Evolutionary conservation across 306 rosid genomes (phyloP).

Genomic region (Cicer judaicum): DNA sequence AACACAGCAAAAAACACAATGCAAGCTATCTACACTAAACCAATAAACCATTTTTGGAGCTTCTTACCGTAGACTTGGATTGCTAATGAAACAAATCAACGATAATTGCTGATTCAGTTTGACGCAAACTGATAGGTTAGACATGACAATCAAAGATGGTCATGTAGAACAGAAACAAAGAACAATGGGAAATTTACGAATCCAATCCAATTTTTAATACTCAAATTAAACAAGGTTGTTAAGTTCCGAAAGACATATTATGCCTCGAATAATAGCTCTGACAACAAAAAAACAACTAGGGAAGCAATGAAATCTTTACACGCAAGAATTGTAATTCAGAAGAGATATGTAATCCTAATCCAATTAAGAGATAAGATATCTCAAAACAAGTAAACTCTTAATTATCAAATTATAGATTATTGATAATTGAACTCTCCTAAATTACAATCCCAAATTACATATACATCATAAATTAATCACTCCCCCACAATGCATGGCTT

Average conservation of each 20-base stretch:
- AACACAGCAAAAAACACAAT: slow-evolving; percentile 21
- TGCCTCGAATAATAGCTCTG: slow-evolving; percentile 7
- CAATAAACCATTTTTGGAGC: slow-evolving; percentile 27
- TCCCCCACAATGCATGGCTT: not conserved
- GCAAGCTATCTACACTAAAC: slow-evolving; percentile 16
- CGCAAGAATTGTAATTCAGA: not conserved
- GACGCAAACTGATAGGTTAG: not conserved
- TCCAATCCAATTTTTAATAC: not conserved
- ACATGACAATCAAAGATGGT: not conserved
- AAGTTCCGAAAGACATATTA: not conserved
- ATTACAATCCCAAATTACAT: not conserved
- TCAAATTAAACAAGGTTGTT: not conserved
- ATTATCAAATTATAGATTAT: not conserved
- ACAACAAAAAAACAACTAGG: not conserved
- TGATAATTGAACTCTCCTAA: not conserved
- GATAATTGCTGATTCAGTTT: slow-evolving; percentile 30
- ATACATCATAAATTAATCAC: slow-evolving; percentile 15
- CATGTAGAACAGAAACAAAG: not conserved
- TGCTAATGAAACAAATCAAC: not conserved
- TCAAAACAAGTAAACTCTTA: slow-evolving; percentile 16
- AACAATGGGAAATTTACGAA: not conserved
- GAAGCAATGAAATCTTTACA: slow-evolving; percentile 1
- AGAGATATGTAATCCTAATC: not conserved
- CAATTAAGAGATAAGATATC: not conserved
- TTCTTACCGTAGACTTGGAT: slow-evolving; percentile 12